A percentile compares a stretch with the other conserved stretches of the same genome.
Conservation (phyloP, 2,329 filamentous ascomycete species). For the Colletotrichum navitas region DNA sequence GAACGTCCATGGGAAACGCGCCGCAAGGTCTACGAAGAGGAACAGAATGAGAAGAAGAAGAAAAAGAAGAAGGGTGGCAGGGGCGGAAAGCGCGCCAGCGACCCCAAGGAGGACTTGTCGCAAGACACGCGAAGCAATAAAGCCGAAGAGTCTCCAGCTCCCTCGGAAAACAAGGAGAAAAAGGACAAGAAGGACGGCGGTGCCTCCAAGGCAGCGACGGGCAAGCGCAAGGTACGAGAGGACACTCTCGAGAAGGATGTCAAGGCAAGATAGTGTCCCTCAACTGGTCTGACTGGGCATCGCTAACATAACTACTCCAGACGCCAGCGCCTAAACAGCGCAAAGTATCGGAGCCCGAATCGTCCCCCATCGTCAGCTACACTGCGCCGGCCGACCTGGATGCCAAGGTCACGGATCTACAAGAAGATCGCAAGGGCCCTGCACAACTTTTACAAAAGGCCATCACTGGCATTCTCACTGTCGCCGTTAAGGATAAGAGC, state of each 20-base stretch:
- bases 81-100: conserved; percentile 73
- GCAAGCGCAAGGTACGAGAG: conserved; percentile 70
- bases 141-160: conserved; percentile 56
- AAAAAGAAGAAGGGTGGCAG: conserved; percentile 69
- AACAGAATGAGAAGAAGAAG: conserved; percentile 68
- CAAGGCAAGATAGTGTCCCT: conserved; percentile 57
- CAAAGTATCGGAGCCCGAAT: conserved; percentile 66
- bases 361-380: conserved; percentile 57
- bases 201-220: conserved; percentile 54
- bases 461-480: conserved; percentile 74
- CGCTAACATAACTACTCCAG: conserved; percentile 47
- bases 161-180: conserved; percentile 55
- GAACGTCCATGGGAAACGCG: conserved; percentile 88
- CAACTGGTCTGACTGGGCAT: no score
- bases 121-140: conserved; percentile 45
- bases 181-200: conserved; percentile 63
- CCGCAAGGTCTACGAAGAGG: conserved; percentile 72
- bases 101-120: conserved; percentile 63
- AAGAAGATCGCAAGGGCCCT: conserved; percentile 73
- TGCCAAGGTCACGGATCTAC: conserved; percentile 66
- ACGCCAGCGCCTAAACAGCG: conserved; percentile 62
- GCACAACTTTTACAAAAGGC: conserved; percentile 79
- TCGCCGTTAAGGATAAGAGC: conserved; percentile 74
- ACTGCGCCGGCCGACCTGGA: conserved; percentile 65
- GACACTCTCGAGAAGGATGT: conserved; percentile 65